A percentile compares a stretch with the other conserved stretches of the same genome.
Evolutionary conservation across 2,329 filamentous ascomycete species (phyloP).

Genomic region (Cytospora piceicola): DNA sequence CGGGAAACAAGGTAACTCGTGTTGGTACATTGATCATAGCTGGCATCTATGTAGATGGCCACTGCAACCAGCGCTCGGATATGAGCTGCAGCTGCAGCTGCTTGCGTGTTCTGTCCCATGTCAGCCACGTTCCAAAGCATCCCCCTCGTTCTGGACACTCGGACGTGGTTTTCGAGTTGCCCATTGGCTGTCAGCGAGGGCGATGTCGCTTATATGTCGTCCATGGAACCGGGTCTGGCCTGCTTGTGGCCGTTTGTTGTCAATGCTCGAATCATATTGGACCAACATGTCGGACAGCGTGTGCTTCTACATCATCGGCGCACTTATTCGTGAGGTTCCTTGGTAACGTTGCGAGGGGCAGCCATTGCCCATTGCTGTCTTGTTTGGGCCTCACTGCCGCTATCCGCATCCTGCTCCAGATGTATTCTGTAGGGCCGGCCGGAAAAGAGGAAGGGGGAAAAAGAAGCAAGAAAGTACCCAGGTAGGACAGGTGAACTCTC

Average conservation of each 20-base stretch:
- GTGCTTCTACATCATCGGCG: constrained; percentile 17
- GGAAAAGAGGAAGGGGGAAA: constrained; percentile 15
- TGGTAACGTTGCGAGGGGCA: constrained; percentile 17
- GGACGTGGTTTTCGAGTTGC: constrained; percentile 15
- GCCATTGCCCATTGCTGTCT: constrained; percentile 17
- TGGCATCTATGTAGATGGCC: neutral
- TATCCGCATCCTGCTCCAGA: constrained; percentile 17
- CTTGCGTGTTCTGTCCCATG: constrained; percentile 8
- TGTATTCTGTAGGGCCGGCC: constrained; percentile 10
- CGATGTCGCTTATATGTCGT: constrained; percentile 4
- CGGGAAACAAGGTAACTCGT: neutral
- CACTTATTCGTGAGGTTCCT: constrained; percentile 8
- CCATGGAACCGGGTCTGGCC: constrained; percentile 10
- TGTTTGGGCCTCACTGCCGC: constrained; percentile 19
- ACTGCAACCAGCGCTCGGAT: constrained; percentile 17
- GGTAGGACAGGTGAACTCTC: constrained; percentile 22
- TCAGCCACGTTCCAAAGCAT: neutral
- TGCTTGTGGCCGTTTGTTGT: constrained; percentile 11
- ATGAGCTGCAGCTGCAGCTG: constrained; percentile 8
- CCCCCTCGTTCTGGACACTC: constrained; percentile 8
- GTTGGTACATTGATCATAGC: constrained; percentile 8
- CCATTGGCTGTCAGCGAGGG: constrained; percentile 20
- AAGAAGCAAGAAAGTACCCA: neutral
- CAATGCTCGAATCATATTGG: constrained; percentile 10
- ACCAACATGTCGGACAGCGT: constrained; percentile 8